These are phyloP conservation scores for Saccharomycopsis fibuligera DNA, from an alignment of 805 yeast genomes.

Conservation along the genomic window DNA sequence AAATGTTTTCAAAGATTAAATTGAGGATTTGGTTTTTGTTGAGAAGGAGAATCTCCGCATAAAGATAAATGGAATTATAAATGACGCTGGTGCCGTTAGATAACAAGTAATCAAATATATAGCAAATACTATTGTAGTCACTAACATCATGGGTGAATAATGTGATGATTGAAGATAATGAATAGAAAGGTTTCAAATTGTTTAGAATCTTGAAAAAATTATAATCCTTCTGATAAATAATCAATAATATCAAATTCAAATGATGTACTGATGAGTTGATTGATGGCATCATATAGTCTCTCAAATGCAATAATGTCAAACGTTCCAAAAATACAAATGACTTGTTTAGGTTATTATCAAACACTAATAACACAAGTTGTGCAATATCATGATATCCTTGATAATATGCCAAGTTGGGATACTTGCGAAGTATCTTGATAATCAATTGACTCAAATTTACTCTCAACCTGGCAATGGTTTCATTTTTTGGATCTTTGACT, in stretches of 20 bases:
- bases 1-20: constrained; percentile 23
- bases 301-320: constrained; percentile 53
- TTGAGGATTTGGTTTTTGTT: constrained; percentile 39
- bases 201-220: constrained; percentile 32
- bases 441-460: constrained; percentile 29
- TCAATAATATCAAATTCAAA: constrained; percentile 55
- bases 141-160: constrained; percentile 66
- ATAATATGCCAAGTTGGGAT: constrained; percentile 67
- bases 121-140: constrained; percentile 41
- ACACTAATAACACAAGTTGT: constrained; percentile 53
- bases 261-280: constrained; percentile 63
- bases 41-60: constrained; percentile 45
- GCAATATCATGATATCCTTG: constrained; percentile 94
- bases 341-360: constrained; percentile 42
- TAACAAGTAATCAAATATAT: constrained; percentile 66
- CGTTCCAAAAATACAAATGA: constrained; percentile 46
- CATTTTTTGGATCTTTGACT: constrained; percentile 18
- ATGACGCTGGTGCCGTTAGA: constrained; percentile 33
- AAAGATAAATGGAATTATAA: constrained; percentile 50
- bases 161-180: constrained; percentile 73
- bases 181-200: constrained; percentile 54
- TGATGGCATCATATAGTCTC: constrained; percentile 81
- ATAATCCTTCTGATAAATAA: constrained; percentile 46
- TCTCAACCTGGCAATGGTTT: constrained; percentile 32
- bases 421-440: constrained; percentile 40